phyloP scores from a whole-genome alignment of 2,329 filamentous ascomycete species.

The Zymoseptoria crescenta region DNA sequence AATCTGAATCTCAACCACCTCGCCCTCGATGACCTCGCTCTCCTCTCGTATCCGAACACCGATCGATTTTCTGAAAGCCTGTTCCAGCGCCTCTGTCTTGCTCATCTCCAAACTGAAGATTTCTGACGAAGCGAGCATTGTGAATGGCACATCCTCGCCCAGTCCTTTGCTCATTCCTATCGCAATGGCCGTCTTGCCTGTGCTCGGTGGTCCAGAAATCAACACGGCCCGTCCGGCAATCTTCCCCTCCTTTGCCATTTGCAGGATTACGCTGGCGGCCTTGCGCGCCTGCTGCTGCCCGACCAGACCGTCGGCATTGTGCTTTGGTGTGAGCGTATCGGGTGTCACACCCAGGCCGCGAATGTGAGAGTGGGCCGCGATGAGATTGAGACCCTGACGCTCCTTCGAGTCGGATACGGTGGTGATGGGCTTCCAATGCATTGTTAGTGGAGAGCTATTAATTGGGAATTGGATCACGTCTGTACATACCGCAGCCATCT shows the following conservation, averaged over 20 bases:
- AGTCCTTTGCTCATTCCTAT: constrained; percentile 98
- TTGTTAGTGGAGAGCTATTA: background rate
- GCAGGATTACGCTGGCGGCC: constrained; percentile 88
- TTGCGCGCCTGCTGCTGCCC: constrained; percentile 95
- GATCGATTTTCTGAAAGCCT: constrained; percentile 98
- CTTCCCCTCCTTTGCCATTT: constrained; percentile 99
- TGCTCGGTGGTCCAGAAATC: constrained; percentile 92
- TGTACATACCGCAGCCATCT: background rate
- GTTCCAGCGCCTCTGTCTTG: constrained; percentile 94
- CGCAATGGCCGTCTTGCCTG: constrained; percentile 95
- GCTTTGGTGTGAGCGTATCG: constrained; percentile 79
- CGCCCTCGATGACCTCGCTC: constrained; percentile 97
- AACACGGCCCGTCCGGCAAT: constrained; percentile 92
- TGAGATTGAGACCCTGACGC: constrained; percentile 91
- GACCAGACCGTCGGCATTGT: constrained; percentile 83
- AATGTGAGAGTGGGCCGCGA: constrained; percentile 97
- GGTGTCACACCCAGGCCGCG: constrained; percentile 88
- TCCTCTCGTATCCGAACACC: constrained; percentile 98
- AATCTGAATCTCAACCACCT: constrained; percentile 98
- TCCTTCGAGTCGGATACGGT: constrained; percentile 94
- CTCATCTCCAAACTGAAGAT: constrained; percentile 99
- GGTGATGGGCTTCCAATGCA: constrained; percentile 50
- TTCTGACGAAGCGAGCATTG: constrained; percentile 88
- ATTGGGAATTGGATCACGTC: background rate
- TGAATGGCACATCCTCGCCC: constrained; percentile 86